Conservation (phyloP, 2,329 filamentous ascomycete species). For the Botryotinia convoluta region DNA sequence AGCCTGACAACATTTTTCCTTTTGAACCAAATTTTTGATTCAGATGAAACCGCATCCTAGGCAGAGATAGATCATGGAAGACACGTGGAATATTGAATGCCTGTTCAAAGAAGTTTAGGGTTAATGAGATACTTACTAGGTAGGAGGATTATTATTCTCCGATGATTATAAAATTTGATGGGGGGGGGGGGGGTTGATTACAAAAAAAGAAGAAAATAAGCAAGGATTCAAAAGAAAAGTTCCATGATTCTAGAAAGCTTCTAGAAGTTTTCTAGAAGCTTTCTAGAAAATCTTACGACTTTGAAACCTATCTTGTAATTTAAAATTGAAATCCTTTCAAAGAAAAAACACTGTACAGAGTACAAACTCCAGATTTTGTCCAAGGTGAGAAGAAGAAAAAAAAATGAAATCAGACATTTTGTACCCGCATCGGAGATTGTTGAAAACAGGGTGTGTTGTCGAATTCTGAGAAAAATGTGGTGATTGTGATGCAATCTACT, state of each 20-base stretch:
- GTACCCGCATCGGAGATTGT: slow-evolving; percentile 12
- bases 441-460: neutral
- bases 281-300: neutral
- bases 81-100: neutral
- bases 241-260: neutral
- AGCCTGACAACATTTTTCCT: neutral
- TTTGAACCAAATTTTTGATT: neutral
- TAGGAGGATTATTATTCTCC: neutral
- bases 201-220: neutral
- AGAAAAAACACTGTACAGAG: neutral
- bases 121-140: neutral
- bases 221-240: neutral
- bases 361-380: neutral
- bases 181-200: neutral
- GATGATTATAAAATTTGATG: neutral
- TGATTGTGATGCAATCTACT: neutral
- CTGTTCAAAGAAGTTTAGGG: neutral
- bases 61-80: neutral
- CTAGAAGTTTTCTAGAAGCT: neutral
- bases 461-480: neutral
- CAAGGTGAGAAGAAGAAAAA: neutral
- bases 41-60: neutral
- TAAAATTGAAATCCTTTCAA: neutral
- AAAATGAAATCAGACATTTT: neutral
- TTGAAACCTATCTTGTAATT: neutral